Percentiles rank a stretch among this genome's conserved stretches.
Conservation (phyloP, 306 rosid species). For the Medicago truncatula region DNA sequence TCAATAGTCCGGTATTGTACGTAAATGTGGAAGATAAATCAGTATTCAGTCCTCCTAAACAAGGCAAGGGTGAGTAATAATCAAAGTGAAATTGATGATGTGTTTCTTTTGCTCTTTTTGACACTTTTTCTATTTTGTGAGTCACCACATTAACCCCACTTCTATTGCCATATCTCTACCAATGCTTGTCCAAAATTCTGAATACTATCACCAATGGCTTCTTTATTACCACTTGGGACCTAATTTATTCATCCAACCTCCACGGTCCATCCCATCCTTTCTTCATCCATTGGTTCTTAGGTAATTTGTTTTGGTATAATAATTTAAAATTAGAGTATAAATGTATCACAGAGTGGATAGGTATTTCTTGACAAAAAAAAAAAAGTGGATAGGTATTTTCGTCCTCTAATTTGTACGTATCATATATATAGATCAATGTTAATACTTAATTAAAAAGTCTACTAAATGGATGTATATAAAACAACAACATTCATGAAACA, state of each 20-base stretch:
- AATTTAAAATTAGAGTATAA: no score
- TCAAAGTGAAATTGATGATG: constrained; percentile 34
- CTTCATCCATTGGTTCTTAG: not conserved
- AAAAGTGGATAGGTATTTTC: no score
- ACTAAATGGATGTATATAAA: constrained; percentile 16
- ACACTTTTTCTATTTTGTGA: constrained; percentile 39
- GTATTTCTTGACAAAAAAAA: no score
- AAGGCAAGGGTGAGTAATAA: not conserved
- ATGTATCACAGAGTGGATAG: no score
- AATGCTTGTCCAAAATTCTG: constrained; percentile 49
- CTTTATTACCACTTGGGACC: constrained; percentile 24
- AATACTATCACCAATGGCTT: constrained; percentile 43
- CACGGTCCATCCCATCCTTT: constrained; percentile 15
- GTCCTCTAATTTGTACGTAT: no score
- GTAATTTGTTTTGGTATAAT: no score
- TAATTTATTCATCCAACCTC: not conserved
- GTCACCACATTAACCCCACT: constrained; percentile 23
- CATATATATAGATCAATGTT: constrained; percentile 22
- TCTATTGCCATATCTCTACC: constrained; percentile 32
- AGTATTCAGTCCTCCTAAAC: constrained; percentile 3
- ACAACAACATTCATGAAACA: constrained; percentile 13
- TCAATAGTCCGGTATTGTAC: constrained; percentile 31
- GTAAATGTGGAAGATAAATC: not conserved
- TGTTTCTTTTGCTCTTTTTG: constrained; percentile 40
- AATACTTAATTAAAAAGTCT: not conserved